Evolutionary conservation across 2,329 filamentous ascomycete genomes (phyloP).

Genomic region (Aspergillus floridensis): DNA sequence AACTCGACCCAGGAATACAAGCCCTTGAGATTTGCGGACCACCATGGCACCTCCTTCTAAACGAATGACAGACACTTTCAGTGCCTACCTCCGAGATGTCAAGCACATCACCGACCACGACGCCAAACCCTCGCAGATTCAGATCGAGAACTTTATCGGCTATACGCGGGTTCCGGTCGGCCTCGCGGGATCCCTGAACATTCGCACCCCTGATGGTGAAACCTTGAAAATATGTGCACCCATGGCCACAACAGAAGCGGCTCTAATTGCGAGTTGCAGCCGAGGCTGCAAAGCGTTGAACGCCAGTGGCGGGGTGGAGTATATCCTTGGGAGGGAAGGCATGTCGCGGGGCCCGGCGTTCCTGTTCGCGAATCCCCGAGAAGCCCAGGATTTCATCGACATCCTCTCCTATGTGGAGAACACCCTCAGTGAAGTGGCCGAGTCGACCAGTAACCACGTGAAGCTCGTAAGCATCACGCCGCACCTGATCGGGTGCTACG

Average conservation of each 20-base stretch:
- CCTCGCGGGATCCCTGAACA: conserved; percentile 5
- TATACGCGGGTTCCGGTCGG: conserved; percentile 8
- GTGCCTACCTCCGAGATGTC: neutral
- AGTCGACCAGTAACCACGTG: conserved; percentile 7
- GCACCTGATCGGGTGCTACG: conserved; percentile 20
- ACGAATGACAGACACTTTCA: neutral
- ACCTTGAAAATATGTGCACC: conserved; percentile 22
- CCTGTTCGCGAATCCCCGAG: conserved; percentile 16
- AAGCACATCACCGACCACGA: conserved; percentile 6
- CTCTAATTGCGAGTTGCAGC: conserved; percentile 29
- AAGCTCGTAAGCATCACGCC: conserved; percentile 13
- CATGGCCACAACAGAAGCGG: conserved; percentile 30
- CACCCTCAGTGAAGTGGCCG: neutral
- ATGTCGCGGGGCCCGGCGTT: conserved; percentile 28
- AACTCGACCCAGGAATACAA: no score
- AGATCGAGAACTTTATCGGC: conserved; percentile 11
- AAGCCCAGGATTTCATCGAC: conserved; percentile 20
- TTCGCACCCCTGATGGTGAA: neutral
- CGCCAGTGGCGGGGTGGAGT: conserved; percentile 15
- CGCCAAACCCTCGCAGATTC: neutral
- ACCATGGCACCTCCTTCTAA: neutral
- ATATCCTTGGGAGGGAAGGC: conserved; percentile 19
- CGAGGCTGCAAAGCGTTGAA: conserved; percentile 30
- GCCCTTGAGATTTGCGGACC: no score
- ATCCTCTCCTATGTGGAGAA: neutral